Base-by-base conservation (phyloP, 1,284 basidiomycete species). In the Leccinum ambiguum region DNA sequence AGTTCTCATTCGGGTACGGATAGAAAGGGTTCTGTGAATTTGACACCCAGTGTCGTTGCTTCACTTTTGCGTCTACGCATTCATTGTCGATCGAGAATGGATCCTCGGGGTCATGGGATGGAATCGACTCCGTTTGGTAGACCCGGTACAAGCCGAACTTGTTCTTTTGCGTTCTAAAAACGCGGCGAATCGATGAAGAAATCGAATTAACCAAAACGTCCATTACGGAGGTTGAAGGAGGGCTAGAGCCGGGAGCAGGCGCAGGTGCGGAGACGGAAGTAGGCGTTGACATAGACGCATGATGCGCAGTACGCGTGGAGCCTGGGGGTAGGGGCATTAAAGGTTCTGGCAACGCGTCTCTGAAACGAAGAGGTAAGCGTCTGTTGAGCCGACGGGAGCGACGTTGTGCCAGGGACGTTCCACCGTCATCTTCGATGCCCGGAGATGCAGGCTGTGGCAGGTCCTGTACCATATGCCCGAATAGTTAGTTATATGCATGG, bases 401-500 rank as follows among this genome's bases (percentile, higher is more conserved):
- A 21, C 21, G 50, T 13, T 53, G 21, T 2, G 50, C 50, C 10
- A 53, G 11, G 21, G 50, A 7, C 21, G 21, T 18, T 21, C 18
- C 50, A 13, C 21, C 18, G 21, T 18, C 21, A 11, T 53, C 21
- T 53, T 18, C 21, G 21, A 21, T 18, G 21, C 14, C 4, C 43
- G 16, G 2, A 43, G 43, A 43, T 43, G 50, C 11, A 10, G 50
- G 50, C 50, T 10, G 50, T 21, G 18, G 21, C 50, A 13, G 50
- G 50, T 53, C 10, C 50, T 53, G 50, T 36, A 36, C 36, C 36
- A 36, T 36, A 36, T 36, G 36, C 36, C 36, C 36, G 36, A 86
- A 30, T 30, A 30, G 26, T 30, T 7, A 30, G 26, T 30, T 7
- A 30, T 30, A 30, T 7, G 26, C 7, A 30, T 30, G 26, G 7